Evolutionary conservation across 2,329 filamentous ascomycete genomes (phyloP).

Genomic region (Fusarium sp.): DNA sequence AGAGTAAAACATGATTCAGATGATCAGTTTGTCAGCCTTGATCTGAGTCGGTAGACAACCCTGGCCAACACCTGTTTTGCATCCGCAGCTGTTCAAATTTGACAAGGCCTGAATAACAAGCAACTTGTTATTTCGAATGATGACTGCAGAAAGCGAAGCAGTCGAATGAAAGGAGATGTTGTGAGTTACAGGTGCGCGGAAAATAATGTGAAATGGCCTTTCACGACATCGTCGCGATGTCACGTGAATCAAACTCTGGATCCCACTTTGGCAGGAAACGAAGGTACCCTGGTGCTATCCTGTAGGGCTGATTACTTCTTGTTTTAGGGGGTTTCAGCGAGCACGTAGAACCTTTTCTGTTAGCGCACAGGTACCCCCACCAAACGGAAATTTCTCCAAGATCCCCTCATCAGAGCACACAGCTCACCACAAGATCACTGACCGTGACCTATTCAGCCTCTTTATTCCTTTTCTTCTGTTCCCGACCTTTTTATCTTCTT

Average conservation of each 20-base stretch:
- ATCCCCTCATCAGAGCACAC: conserved; percentile 31
- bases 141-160: rapidly evolving
- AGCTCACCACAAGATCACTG: neutral
- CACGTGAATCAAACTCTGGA: conserved; percentile 9
- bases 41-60: neutral
- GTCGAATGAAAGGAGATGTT: neutral
- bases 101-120: too few relatives aligned
- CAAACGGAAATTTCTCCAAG: conserved; percentile 37
- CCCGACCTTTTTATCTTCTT: neutral
- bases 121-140: rapidly evolving
- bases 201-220: neutral
- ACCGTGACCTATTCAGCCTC: neutral
- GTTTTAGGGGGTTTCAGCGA: neutral
- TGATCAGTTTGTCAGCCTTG: neutral
- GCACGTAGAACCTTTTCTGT: neutral
- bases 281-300: neutral
- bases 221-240: conserved; percentile 5
- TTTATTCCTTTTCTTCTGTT: neutral
- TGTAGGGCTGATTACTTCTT: neutral
- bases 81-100: neutral
- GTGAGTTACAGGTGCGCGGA: too few relatives aligned
- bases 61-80: neutral
- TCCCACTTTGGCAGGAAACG: neutral
- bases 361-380: conserved; percentile 25
- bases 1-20: neutral